Base-by-base conservation (phyloP, 371 early-diverging fungal genomes). In the Zancudomyces culisetae region DNA sequence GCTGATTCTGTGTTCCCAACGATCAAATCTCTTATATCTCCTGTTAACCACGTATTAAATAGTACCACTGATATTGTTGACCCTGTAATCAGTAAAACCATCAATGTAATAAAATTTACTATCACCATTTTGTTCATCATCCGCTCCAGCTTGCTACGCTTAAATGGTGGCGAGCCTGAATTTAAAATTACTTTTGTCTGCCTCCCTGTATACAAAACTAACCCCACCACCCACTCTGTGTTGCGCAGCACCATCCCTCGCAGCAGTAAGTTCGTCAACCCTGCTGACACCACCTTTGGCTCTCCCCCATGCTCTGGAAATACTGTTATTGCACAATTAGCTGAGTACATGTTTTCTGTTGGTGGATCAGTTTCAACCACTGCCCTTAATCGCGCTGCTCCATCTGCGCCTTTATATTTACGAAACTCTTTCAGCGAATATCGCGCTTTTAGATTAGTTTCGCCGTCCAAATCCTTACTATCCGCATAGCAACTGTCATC, bases 401-500 rank as follows among this genome's bases (percentile, higher is more conserved):
- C 82, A n/a, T 63, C 60, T 12, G 81, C 73, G 0, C 75, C 72
- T 40, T 75, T 71, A 43, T 80, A 64, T 55, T 80, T 68, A 15
- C 69, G 63, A 0, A 79, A 75, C 24, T 83, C 80, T 13, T 67
- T 67, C n/a, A 83, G 39, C 23, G 78, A 63, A n/a, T 65, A 58
- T 20, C 86, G 73, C 23, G 80, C 72, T 67, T 96, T 96, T 19
- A 95, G 69, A 60, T 94, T 93, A 19, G 89, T 88, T 65, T 98
- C 98, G 20, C 98, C 98, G 66, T 98, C 95, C 45, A 98, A 61
- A 62, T 89, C 88, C 57, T 85, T 87, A 3, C 95, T 95, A 60
- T 95, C 95, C 18, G 95, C 77, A 68, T 77, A 95, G 60, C 87
- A 88, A 13, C 79, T 56, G 1, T 78, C 80, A 43, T 75, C 77